A percentile compares a stretch with the other conserved stretches of the same genome.
phyloP scores from a whole-genome alignment of 352 stramenopile genomes.

The Thraustochytrium sp. region DNA sequence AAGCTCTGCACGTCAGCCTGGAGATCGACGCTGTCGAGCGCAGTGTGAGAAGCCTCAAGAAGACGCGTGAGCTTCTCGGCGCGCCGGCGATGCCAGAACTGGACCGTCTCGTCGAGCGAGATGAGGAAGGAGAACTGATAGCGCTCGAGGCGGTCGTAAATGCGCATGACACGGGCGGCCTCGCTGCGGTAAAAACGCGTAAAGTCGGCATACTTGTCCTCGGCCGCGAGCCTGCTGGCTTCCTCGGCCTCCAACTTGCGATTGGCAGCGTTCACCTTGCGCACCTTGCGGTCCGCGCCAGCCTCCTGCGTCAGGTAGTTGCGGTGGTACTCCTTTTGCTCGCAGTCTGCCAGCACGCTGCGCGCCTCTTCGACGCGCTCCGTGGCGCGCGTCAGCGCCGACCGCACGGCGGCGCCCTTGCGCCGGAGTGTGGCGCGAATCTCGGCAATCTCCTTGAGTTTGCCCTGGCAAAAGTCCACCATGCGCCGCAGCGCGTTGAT shows the following conservation, averaged over 20 bases:
- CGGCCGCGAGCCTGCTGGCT: neutral
- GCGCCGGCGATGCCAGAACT: slow-evolving; percentile 17
- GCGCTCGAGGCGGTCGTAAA: slow-evolving; percentile 16
- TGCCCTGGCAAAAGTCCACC: neutral
- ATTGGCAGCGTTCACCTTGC: slow-evolving; percentile 5
- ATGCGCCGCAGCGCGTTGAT: slow-evolving; percentile 6
- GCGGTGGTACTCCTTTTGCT: slow-evolving; percentile 21
- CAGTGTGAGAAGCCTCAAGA: neutral
- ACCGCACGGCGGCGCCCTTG: neutral
- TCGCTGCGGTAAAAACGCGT: slow-evolving; percentile 24
- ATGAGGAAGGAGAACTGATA: slow-evolving; percentile 34
- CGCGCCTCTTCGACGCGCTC: neutral
- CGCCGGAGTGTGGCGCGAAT: neutral
- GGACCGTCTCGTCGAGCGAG: neutral
- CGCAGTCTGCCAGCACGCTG: neutral
- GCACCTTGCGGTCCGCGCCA: neutral
- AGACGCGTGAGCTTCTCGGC: neutral
- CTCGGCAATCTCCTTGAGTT: neutral
- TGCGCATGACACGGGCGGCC: slow-evolving; percentile 30
- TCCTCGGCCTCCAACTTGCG: neutral
- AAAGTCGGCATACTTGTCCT: slow-evolving; percentile 15
- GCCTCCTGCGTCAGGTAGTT: slow-evolving; percentile 19
- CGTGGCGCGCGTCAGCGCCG: neutral
- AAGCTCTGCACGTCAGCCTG: slow-evolving; percentile 35
- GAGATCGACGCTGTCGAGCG: neutral